A percentile compares a stretch with the other conserved stretches of the same genome.
Conservation (phyloP, 495 filamentous ascomycete species). For the Viridothelium virens region DNA sequence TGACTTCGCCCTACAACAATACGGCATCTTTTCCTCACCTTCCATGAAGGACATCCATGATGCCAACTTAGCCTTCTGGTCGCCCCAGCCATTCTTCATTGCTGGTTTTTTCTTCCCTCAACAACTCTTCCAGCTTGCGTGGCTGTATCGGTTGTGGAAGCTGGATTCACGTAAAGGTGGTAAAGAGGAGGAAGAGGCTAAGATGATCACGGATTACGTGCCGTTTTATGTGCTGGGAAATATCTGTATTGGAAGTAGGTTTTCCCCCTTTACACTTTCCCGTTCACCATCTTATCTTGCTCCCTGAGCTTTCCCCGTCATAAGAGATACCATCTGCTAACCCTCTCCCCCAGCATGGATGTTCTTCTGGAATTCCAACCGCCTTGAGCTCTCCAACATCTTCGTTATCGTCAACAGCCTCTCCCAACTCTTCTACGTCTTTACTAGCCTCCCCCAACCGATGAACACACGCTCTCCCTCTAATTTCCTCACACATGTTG, state of each 20-base stretch:
- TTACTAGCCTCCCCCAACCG: constrained; percentile 32
- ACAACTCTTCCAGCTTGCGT: constrained; percentile 46
- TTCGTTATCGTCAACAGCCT: constrained; percentile 46
- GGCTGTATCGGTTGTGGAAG: constrained; percentile 44
- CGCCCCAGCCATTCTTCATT: constrained; percentile 47
- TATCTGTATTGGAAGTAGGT: constrained; percentile 44
- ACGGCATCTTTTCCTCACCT: constrained; percentile 39
- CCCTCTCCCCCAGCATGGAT: constrained; percentile 41
- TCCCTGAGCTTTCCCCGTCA: not conserved
- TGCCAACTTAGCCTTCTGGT: constrained; percentile 45
- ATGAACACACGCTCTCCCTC: constrained; percentile 41
- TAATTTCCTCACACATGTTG: constrained; percentile 44
- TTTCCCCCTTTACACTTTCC: not conserved
- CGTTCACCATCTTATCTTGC: not conserved
- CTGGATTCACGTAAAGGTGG: constrained; percentile 33
- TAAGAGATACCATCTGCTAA: not conserved
- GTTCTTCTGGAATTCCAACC: constrained; percentile 47
- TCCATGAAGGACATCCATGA: constrained; percentile 48
- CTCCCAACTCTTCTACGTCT: constrained; percentile 44
- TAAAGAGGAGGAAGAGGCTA: constrained; percentile 29
- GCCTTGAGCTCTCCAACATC: constrained; percentile 40
- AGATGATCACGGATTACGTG: constrained; percentile 39
- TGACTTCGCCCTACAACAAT: constrained; percentile 44
- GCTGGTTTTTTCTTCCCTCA: constrained; percentile 49
- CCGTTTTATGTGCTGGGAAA: constrained; percentile 45